phyloP scores from a whole-genome alignment of 495 filamentous ascomycete species.

The Daldinia loculata region DNA sequence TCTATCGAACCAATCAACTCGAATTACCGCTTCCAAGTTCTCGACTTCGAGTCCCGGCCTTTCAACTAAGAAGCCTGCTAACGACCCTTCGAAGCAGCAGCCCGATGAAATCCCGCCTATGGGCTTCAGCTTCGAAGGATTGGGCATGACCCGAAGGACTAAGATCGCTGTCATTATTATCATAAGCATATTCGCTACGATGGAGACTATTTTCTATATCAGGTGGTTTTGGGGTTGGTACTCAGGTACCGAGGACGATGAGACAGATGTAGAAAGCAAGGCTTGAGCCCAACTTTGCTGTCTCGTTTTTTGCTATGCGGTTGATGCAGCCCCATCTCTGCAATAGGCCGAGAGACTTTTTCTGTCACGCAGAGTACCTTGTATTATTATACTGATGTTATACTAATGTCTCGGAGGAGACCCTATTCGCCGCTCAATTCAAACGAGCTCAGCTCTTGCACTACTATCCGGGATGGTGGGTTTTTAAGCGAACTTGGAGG shows the following conservation, averaged over 20 bases:
- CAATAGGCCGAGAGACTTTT: not conserved
- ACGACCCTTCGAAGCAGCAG: conserved; percentile 22
- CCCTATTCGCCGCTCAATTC: conserved; percentile 25
- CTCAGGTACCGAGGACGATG: conserved; percentile 12
- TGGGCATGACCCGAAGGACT: conserved; percentile 40
- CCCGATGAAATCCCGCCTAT: conserved; percentile 15
- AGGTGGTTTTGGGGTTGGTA: conserved; percentile 38
- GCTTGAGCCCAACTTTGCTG: conserved; percentile 12
- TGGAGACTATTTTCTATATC: conserved; percentile 43
- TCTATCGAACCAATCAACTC: conserved; percentile 13
- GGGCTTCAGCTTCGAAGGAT: conserved; percentile 38
- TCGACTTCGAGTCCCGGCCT: conserved; percentile 24
- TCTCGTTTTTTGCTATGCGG: not conserved
- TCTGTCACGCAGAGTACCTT: conserved; percentile 5
- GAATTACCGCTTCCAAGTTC: not conserved
- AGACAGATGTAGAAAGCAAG: conserved; percentile 11
- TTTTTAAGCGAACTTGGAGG: not conserved
- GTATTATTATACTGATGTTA: conserved; percentile 2
- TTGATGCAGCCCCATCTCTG: not conserved
- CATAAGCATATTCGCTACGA: conserved; percentile 42
- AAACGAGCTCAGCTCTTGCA: not conserved
- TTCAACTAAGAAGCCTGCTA: conserved; percentile 10
- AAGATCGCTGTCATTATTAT: conserved; percentile 39
- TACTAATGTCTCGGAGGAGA: conserved; percentile 1
- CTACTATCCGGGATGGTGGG: not conserved